These are phyloP conservation scores for Leishmania mexicana DNA, from an alignment of 208 protist genomes.

Conservation along the genomic window DNA sequence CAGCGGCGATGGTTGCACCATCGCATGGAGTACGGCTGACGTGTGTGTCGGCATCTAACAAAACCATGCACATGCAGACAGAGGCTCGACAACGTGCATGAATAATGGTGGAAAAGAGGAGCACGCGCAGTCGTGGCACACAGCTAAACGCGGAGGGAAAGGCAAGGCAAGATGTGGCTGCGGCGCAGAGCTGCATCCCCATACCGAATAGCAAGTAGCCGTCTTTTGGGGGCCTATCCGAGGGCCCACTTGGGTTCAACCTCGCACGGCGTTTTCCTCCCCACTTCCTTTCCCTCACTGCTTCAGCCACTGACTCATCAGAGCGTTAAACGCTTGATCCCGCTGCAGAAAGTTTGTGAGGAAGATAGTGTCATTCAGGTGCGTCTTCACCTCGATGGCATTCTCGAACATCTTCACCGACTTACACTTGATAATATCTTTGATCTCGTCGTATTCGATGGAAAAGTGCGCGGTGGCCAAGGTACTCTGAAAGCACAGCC, in stretches of 20 bases:
- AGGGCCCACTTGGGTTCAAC: background rate
- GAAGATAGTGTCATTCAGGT: slow-evolving; percentile 66
- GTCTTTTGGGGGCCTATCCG: background rate
- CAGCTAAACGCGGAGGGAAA: background rate
- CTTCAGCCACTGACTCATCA: slow-evolving; percentile 86
- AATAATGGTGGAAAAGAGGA: background rate
- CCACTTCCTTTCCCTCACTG: slow-evolving; percentile 12
- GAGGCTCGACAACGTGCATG: no score
- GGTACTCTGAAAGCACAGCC: slow-evolving; percentile 68
- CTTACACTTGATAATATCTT: slow-evolving; percentile 73
- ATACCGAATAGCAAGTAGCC: background rate
- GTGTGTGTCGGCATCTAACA: background rate
- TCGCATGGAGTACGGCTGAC: background rate
- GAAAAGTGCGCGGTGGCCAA: slow-evolving; percentile 46
- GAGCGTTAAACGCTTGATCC: slow-evolving; percentile 62
- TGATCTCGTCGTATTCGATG: slow-evolving; percentile 84
- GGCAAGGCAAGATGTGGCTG: background rate
- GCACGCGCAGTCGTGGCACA: background rate
- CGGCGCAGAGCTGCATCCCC: background rate
- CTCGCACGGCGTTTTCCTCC: background rate
- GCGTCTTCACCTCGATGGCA: slow-evolving; percentile 65
- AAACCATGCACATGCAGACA: background rate
- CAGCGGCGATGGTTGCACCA: background rate
- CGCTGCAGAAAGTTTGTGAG: slow-evolving; percentile 71
- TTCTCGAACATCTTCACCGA: slow-evolving; percentile 72